phyloP scores from a whole-genome alignment of 257 asterid genomes.

The Nicotiana knightiana region DNA sequence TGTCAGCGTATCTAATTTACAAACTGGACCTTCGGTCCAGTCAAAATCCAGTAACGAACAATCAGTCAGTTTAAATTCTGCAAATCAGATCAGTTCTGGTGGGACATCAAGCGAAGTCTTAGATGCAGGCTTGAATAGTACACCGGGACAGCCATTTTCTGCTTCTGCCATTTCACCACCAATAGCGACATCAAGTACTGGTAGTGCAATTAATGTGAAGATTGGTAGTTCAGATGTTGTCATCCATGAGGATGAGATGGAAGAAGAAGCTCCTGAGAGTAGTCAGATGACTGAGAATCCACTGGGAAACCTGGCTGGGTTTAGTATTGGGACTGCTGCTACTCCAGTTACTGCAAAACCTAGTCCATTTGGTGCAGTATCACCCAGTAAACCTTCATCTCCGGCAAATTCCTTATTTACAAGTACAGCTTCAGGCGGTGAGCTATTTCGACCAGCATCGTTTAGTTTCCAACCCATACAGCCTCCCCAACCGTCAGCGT shows the following conservation, averaged over 20 bases:
- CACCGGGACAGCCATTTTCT: conserved; percentile 24
- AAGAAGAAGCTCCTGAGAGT: conserved; percentile 89
- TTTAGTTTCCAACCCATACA: conserved; percentile 62
- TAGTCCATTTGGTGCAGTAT: conserved; percentile 64
- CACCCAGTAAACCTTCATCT: conserved; percentile 30
- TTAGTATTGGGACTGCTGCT: conserved; percentile 60
- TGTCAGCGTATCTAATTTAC: conserved; percentile 21
- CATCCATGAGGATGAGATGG: conserved; percentile 90
- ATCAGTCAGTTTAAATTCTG: conserved; percentile 26
- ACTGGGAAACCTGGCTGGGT: conserved; percentile 58
- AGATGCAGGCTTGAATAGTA: conserved; percentile 24
- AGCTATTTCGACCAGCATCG: conserved; percentile 91
- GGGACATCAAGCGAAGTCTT: conserved; percentile 24
- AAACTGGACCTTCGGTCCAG: conserved; percentile 22
- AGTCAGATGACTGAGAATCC: conserved; percentile 40
- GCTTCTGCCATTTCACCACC: conserved; percentile 23
- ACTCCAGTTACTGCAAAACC: conserved; percentile 35
- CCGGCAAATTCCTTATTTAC: conserved; percentile 34
- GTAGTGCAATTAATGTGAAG: conserved; percentile 26
- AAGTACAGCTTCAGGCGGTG: conserved; percentile 42
- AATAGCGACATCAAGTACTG: conserved; percentile 30
- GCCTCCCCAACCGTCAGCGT: conserved; percentile 39
- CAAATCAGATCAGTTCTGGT: conserved; percentile 28
- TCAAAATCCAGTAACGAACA: conserved; percentile 25
- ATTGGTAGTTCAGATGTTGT: conserved; percentile 28